Percentiles rank a stretch among this genome's conserved stretches.
These are phyloP conservation scores for Lachancea mirantina DNA, from an alignment of 805 yeast species.

Conservation along the genomic window DNA sequence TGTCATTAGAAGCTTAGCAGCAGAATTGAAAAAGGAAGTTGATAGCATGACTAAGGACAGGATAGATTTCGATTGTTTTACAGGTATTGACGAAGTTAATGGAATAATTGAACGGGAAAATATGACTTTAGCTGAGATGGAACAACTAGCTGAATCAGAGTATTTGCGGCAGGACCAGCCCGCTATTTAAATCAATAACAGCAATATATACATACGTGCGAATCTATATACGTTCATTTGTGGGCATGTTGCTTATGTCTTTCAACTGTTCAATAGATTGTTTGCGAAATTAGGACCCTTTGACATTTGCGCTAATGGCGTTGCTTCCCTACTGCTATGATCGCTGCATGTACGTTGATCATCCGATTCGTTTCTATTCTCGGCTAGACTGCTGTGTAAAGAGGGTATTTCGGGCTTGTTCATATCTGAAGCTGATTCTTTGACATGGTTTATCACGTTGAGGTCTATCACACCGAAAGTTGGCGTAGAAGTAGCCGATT, in stretches of 20 bases:
- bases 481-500: conserved; percentile 15
- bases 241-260: not conserved
- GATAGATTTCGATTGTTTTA: conserved; percentile 38
- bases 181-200: conserved; percentile 3
- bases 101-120: conserved; percentile 38
- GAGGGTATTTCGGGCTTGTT: too few species aligned
- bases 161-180: conserved; percentile 16
- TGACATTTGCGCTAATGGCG: conserved; percentile 9
- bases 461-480: conserved; percentile 29
- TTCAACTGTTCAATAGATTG: conserved; percentile 14
- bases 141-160: conserved; percentile 48
- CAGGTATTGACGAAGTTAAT: conserved; percentile 30
- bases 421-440: too few species aligned
- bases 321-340: conserved; percentile 21
- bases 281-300: conserved; percentile 23
- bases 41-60: conserved; percentile 36
- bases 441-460: conserved; percentile 21
- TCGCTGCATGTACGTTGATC: conserved; percentile 30
- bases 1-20: conserved; percentile 55
- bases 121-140: conserved; percentile 49
- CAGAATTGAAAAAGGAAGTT: conserved; percentile 46
- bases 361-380: conserved; percentile 9
- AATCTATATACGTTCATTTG: not conserved
- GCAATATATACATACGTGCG: not conserved
- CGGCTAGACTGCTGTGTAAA: conserved; percentile 1